Conservation (phyloP, 2,329 filamentous ascomycete genomes). For the Fusarium sp. region DNA sequence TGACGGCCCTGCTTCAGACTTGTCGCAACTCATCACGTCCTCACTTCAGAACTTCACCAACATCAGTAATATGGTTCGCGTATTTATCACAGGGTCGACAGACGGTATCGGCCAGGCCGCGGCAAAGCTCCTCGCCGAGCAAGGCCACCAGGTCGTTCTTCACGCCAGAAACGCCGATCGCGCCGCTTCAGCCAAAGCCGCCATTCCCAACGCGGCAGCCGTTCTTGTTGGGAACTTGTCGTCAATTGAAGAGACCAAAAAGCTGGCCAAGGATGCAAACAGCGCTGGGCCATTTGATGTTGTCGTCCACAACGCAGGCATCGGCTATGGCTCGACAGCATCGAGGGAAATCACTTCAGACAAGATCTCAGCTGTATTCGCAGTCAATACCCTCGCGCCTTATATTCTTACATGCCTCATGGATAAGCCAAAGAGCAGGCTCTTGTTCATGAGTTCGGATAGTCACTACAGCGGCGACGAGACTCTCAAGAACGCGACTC, state of each 20-base stretch:
- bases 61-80: constrained; percentile 16
- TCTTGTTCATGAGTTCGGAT: constrained; percentile 33
- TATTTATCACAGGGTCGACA: constrained; percentile 36
- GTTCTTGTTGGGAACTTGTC: constrained; percentile 25
- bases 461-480: constrained; percentile 32
- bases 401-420: constrained; percentile 32
- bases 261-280: constrained; percentile 28
- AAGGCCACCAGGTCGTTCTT: constrained; percentile 30
- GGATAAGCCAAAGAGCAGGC: constrained; percentile 12
- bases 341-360: constrained; percentile 10
- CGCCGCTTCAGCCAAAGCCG: constrained; percentile 19
- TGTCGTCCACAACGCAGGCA: constrained; percentile 34
- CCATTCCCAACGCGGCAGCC: constrained; percentile 20
- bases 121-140: constrained; percentile 28
- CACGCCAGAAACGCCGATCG: constrained; percentile 34
- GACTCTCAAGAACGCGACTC: constrained; percentile 14
- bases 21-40: not conserved
- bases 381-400: constrained; percentile 31
- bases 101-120: constrained; percentile 34
- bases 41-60: fast-evolving
- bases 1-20: too few relatives aligned
- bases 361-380: constrained; percentile 29
- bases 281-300: constrained; percentile 25
- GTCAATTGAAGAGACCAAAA: constrained; percentile 28
- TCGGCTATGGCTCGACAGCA: constrained; percentile 28